phyloP scores from a whole-genome alignment of 1,284 basidiomycete species.

The Paramarasmius palmivorus region DNA sequence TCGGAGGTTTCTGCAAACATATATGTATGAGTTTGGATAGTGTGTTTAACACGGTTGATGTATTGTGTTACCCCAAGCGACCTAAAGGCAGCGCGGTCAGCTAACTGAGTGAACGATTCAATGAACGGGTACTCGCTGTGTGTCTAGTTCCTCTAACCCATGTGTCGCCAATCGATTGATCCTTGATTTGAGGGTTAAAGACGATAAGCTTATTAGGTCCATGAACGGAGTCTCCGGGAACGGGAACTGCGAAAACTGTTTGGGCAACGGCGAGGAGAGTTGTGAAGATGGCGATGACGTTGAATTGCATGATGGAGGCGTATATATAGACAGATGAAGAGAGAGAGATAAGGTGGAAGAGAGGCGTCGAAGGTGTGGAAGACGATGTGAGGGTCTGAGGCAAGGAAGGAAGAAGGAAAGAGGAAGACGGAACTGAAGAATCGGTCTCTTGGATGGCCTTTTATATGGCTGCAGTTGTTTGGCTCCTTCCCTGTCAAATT shows the following conservation, averaged over 20 bases:
- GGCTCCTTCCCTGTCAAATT: too few species aligned
- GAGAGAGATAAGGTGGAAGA: neutral
- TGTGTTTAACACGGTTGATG: neutral
- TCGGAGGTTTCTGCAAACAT: constrained; percentile 6
- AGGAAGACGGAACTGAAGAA: neutral
- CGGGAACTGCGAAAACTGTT: constrained; percentile 1
- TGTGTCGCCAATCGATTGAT: neutral
- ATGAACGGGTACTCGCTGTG: neutral
- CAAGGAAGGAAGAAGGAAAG: neutral
- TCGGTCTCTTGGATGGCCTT: too few species aligned
- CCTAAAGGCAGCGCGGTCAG: neutral
- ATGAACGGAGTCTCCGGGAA: neutral
- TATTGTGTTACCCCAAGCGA: constrained; percentile 6
- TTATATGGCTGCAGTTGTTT: too few species aligned
- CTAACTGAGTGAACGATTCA: neutral
- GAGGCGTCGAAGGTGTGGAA: neutral
- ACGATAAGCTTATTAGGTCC: neutral
- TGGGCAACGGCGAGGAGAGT: neutral
- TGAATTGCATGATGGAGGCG: neutral
- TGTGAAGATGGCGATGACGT: constrained; percentile 1
- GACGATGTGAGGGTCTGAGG: neutral
- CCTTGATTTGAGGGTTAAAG: constrained; percentile 4
- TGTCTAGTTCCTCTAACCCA: neutral
- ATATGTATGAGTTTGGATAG: neutral
- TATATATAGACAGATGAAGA: neutral